phyloP scores from a whole-genome alignment of 2,329 filamentous ascomycete genomes.

The Phaeosphaeriaceae sp. region DNA sequence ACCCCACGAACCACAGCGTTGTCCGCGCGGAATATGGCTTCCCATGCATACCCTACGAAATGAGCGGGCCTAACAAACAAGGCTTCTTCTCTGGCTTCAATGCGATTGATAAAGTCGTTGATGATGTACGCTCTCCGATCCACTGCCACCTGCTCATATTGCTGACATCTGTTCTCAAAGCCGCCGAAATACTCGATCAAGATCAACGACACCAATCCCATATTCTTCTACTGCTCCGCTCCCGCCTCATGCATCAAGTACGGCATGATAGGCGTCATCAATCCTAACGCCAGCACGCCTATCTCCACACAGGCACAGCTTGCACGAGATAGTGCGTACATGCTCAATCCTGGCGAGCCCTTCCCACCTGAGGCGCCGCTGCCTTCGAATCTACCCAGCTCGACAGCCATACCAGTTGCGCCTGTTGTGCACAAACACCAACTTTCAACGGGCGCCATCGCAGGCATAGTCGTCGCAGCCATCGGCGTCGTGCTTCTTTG shows the following conservation, averaged over 20 bases:
- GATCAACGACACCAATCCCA: constrained; percentile 42
- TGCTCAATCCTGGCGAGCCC: constrained; percentile 43
- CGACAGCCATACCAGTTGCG: neutral
- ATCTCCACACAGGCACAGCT: constrained; percentile 31
- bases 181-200: constrained; percentile 36
- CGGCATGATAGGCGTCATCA: constrained; percentile 79
- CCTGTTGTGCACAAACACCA: constrained; percentile 1
- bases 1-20: constrained; percentile 52
- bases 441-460: constrained; percentile 50
- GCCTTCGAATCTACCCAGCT: constrained; percentile 1
- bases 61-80: constrained; percentile 30
- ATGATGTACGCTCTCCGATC: constrained; percentile 19
- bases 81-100: constrained; percentile 43
- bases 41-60: constrained; percentile 51
- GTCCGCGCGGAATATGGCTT: constrained; percentile 49
- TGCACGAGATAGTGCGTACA: constrained; percentile 34
- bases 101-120: constrained; percentile 30
- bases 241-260: constrained; percentile 68
- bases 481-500: constrained; percentile 25
- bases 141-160: neutral
- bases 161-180: constrained; percentile 10
- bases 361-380: constrained; percentile 35
- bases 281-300: constrained; percentile 54
- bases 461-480: constrained; percentile 66
- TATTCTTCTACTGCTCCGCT: constrained; percentile 58